Conservation (phyloP, 2,329 filamentous ascomycete species). For the Sarocladium kiliense region DNA sequence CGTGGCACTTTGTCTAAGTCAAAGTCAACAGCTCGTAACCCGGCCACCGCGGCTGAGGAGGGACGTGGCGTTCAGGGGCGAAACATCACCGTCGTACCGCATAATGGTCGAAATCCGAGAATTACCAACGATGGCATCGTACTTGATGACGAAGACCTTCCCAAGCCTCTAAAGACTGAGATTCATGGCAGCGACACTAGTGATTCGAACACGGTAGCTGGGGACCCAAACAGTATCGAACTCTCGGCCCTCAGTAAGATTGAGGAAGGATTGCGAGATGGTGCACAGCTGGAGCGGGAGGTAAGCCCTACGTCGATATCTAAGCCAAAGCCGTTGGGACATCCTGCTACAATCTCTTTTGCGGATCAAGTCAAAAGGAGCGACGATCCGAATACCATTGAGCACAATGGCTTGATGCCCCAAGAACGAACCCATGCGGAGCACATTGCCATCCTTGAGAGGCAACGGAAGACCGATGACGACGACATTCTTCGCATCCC, state of each 20-base stretch:
- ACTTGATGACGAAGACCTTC: constrained; percentile 34
- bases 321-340: constrained; percentile 10
- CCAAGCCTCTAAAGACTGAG: constrained; percentile 13
- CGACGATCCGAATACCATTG: constrained; percentile 39
- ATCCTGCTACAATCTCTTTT: constrained; percentile 53
- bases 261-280: constrained; percentile 5
- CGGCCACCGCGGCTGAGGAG: constrained; percentile 49
- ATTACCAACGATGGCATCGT: constrained; percentile 58
- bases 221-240: constrained; percentile 20
- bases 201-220: constrained; percentile 24
- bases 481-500: constrained; percentile 75
- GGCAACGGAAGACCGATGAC: constrained; percentile 71
- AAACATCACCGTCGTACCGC: constrained; percentile 61
- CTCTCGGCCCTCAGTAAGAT: constrained; percentile 17
- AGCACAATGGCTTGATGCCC: background rate
- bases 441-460: constrained; percentile 83
- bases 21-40: constrained; percentile 42
- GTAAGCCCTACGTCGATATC: background rate
- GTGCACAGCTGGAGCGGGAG: constrained; percentile 2
- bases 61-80: constrained; percentile 55
- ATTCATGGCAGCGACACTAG: constrained; percentile 30
- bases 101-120: constrained; percentile 47
- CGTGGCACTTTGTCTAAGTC: constrained; percentile 62
- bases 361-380: constrained; percentile 60
- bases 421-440: constrained; percentile 59